Conservation (phyloP, 2,329 filamentous ascomycete genomes). For the Paramyrothecium roridum region DNA sequence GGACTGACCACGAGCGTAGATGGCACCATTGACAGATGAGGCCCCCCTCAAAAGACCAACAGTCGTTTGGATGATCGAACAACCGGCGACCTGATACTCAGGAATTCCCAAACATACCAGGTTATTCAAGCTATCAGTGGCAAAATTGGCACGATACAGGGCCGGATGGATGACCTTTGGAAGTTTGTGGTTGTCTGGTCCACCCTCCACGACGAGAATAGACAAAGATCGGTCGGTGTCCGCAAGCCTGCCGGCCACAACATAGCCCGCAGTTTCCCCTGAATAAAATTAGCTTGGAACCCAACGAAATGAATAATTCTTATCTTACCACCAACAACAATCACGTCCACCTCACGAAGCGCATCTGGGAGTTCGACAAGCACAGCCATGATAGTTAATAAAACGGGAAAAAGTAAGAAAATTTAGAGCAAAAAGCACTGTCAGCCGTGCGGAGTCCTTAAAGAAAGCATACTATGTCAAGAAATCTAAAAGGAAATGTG, state of each 20-base stretch:
- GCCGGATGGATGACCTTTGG: neutral
- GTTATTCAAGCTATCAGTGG: neutral
- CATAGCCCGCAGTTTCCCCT: conserved; percentile 21
- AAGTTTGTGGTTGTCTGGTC: neutral
- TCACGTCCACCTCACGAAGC: neutral
- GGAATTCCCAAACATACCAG: neutral
- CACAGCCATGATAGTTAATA: no score
- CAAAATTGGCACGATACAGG: neutral
- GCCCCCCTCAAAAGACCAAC: neutral
- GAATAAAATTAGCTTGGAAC: neutral
- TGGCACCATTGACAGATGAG: neutral
- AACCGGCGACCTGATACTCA: neutral
- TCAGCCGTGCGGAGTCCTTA: no score
- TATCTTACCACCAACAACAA: neutral
- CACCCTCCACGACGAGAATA: neutral
- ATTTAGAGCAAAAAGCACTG: no score
- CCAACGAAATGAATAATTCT: neutral
- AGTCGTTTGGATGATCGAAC: neutral
- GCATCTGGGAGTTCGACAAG: neutral
- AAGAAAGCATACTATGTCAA: no score
- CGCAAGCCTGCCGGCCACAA: conserved; percentile 20
- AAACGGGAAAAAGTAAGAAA: no score
- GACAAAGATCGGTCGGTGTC: conserved; percentile 17
- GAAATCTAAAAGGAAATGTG: no score
- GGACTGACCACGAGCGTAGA: neutral